Conservation (phyloP, 805 yeast genomes). For the Spencermartinsiella europaea region DNA sequence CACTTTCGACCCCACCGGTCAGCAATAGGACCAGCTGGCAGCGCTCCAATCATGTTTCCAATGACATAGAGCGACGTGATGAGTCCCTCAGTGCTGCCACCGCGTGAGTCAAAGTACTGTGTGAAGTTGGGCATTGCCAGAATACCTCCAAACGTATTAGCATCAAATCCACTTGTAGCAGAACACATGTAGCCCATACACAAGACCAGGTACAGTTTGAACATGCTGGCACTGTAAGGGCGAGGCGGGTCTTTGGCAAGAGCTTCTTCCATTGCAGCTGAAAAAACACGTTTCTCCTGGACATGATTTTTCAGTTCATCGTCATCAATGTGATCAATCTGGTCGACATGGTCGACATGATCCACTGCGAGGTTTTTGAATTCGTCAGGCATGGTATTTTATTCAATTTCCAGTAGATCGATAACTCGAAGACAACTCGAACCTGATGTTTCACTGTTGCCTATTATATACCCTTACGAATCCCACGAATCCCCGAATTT, state of each 20-base stretch:
- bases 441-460: too few species aligned
- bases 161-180: slow-evolving; percentile 14
- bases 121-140: slow-evolving; percentile 11
- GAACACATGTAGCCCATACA: slow-evolving; percentile 12
- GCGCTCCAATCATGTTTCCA: slow-evolving; percentile 27
- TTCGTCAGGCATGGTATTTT: too few species aligned
- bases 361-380: too few species aligned
- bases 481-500: too few species aligned
- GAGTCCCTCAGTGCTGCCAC: slow-evolving; percentile 10
- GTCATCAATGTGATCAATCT: not conserved
- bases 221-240: slow-evolving; percentile 7
- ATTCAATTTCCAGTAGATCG: too few species aligned
- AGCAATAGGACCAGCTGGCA: slow-evolving; percentile 55
- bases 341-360: not conserved
- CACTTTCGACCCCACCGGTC: slow-evolving; percentile 60
- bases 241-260: slow-evolving; percentile 10
- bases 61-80: slow-evolving; percentile 7
- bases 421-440: too few species aligned
- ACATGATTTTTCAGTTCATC: not conserved
- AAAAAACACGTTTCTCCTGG: not conserved
- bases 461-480: too few species aligned
- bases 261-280: slow-evolving; percentile 12
- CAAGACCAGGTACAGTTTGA: slow-evolving; percentile 3
- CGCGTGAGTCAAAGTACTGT: slow-evolving; percentile 8
- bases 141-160: slow-evolving; percentile 12